Conservation (phyloP, 805 yeast genomes). For the Ogataea neopini region DNA sequence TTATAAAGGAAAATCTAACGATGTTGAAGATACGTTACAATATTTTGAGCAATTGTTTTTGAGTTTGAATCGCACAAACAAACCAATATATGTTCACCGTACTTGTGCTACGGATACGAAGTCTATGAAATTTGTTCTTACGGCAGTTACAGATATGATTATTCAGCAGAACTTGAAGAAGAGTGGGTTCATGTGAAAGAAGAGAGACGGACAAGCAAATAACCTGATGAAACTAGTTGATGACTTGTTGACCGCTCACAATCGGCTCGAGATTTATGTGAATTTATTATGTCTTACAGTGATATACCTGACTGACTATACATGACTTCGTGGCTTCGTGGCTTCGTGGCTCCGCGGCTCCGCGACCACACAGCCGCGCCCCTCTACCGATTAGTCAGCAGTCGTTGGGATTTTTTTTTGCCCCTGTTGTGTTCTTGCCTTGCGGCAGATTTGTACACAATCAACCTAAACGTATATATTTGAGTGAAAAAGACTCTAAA, state of each 20-base stretch:
- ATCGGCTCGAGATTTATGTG: no score
- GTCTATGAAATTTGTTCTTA: conserved; percentile 85
- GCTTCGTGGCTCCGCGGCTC: no score
- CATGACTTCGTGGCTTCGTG: no score
- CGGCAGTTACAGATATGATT: conserved; percentile 91
- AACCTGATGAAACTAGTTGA: no score
- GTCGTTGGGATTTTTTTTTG: not conserved
- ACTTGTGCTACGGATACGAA: conserved; percentile 95
- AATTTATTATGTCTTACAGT: no score
- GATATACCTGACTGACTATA: no score
- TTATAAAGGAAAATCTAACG: conserved; percentile 63
- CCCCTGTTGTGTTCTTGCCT: not conserved
- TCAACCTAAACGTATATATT: not conserved
- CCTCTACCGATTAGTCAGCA: not conserved
- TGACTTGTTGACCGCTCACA: no score
- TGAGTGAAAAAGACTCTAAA: not conserved
- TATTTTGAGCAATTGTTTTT: conserved; percentile 72
- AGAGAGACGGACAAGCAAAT: no score
- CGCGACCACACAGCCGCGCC: no score
- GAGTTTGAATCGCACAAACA: conserved; percentile 58
- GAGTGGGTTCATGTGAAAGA: conserved; percentile 71
- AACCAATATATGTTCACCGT: conserved; percentile 85
- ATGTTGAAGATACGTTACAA: conserved; percentile 64
- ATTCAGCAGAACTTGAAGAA: conserved; percentile 78
- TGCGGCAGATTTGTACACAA: not conserved